phyloP scores from a whole-genome alignment of 768 basidiomycete species.

The Phlebiopsis flavidoalba region DNA sequence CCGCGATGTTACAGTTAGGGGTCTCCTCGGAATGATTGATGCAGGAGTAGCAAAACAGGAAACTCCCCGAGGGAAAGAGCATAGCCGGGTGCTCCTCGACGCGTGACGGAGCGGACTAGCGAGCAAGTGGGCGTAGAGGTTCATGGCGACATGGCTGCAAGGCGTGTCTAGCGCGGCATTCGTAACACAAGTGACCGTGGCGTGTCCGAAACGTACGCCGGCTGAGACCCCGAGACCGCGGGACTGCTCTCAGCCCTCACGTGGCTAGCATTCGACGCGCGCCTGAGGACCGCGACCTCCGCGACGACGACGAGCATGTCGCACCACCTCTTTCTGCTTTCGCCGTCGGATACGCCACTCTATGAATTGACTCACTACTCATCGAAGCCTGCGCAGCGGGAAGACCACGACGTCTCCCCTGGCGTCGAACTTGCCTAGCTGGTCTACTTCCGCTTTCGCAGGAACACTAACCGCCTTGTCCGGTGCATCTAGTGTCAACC shows the following conservation, averaged over 20 bases:
- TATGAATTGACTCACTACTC: slow-evolving; percentile 83
- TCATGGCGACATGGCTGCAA: neutral
- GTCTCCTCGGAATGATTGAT: neutral
- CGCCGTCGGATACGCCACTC: slow-evolving; percentile 82
- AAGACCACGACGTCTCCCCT: slow-evolving; percentile 57
- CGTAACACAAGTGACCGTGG: neutral
- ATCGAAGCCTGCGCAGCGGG: slow-evolving; percentile 60
- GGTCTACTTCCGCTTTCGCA: slow-evolving; percentile 90
- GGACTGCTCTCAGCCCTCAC: neutral
- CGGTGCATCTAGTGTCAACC: slow-evolving; percentile 73
- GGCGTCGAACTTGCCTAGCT: slow-evolving; percentile 79
- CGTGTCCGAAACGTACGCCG: neutral
- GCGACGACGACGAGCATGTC: slow-evolving; percentile 51
- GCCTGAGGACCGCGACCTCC: neutral
- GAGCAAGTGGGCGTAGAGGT: neutral
- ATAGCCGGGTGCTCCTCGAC: neutral
- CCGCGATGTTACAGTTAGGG: neutral
- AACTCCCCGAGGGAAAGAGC: neutral
- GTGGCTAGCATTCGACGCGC: neutral
- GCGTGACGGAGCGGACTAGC: neutral
- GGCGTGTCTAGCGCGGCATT: neutral
- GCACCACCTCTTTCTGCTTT: slow-evolving; percentile 81
- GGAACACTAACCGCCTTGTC: slow-evolving; percentile 85
- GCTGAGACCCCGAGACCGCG: neutral
- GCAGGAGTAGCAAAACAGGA: neutral